A percentile compares a stretch with the other conserved stretches of the same genome.
Conservation (phyloP, 2,329 filamentous ascomycete genomes). For the Pyrenochaeta sp. region DNA sequence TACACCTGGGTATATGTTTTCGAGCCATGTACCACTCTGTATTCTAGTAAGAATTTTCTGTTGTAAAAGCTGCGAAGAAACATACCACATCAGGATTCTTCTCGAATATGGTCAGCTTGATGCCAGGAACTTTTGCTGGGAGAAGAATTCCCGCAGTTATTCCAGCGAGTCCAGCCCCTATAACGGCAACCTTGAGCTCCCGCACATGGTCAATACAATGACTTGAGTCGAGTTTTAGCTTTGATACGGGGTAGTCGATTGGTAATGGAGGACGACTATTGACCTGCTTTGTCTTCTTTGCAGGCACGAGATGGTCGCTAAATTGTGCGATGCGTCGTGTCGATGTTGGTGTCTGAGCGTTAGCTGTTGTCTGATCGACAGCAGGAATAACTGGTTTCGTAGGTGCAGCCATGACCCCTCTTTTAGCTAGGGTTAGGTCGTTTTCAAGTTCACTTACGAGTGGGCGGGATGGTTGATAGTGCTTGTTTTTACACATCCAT, state of each 20-base stretch:
- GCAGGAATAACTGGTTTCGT: slow-evolving; percentile 12
- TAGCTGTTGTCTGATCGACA: slow-evolving; percentile 18
- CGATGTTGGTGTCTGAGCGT: slow-evolving; percentile 20
- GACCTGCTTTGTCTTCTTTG: slow-evolving; percentile 22
- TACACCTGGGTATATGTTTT: slow-evolving; percentile 47
- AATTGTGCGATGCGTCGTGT: slow-evolving; percentile 38
- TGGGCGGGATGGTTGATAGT: background rate
- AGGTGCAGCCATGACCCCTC: slow-evolving; percentile 26
- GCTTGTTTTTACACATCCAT: background rate
- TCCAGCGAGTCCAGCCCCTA: slow-evolving; percentile 71
- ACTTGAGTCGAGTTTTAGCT: slow-evolving; percentile 33
- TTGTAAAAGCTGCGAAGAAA: background rate
- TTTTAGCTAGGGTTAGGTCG: slow-evolving; percentile 7
- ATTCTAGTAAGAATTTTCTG: background rate
- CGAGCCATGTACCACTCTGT: slow-evolving; percentile 48
- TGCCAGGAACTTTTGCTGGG: slow-evolving; percentile 72
- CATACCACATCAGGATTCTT: slow-evolving; percentile 54
- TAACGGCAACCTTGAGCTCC: slow-evolving; percentile 63
- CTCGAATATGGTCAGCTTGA: slow-evolving; percentile 64
- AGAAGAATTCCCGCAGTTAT: slow-evolving; percentile 72
- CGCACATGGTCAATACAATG: slow-evolving; percentile 42
- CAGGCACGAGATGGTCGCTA: slow-evolving; percentile 33
- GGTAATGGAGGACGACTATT: slow-evolving; percentile 18
- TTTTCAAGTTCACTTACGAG: background rate
- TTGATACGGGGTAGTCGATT: slow-evolving; percentile 38